Percentiles rank a stretch among this genome's conserved stretches.
Evolutionary conservation across 2,329 filamentous ascomycete species (phyloP).

Genomic region (Didymella segeticola): DNA sequence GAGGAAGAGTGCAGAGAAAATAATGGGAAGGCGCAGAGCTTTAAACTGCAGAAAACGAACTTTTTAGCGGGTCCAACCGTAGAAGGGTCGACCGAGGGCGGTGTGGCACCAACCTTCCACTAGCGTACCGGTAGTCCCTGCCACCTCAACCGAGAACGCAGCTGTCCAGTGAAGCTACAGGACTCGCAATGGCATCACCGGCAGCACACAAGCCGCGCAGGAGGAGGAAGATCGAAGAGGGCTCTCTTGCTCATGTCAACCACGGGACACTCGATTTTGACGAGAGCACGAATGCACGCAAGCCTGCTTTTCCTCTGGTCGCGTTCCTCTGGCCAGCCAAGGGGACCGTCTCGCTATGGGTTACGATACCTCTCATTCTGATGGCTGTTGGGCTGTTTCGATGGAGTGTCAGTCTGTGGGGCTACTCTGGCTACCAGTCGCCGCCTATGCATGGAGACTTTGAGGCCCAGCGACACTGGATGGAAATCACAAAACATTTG

Average conservation of each 20-base stretch:
- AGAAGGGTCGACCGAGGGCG: slow-evolving; percentile 2
- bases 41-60: slow-evolving; percentile 13
- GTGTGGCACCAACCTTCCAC: slow-evolving; percentile 7
- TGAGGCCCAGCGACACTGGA: slow-evolving; percentile 98
- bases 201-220: slow-evolving; percentile 51
- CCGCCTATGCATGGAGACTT: slow-evolving; percentile 97
- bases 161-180: slow-evolving; percentile 4
- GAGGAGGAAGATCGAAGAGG: slow-evolving; percentile 52
- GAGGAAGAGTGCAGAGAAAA: slow-evolving; percentile 16
- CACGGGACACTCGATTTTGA: slow-evolving; percentile 56
- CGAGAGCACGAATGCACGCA: slow-evolving; percentile 53
- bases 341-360: slow-evolving; percentile 86
- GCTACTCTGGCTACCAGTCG: slow-evolving; percentile 84
- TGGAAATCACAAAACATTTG: slow-evolving; percentile 91
- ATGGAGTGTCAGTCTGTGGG: slow-evolving; percentile 92
- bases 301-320: slow-evolving; percentile 85
- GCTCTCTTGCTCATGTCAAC: slow-evolving; percentile 47
- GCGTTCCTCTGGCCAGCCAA: slow-evolving; percentile 95
- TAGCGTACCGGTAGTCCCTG: slow-evolving; percentile 7
- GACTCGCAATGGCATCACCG: slow-evolving; percentile 41
- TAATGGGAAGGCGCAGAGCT: slow-evolving; percentile 18
- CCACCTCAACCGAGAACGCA: slow-evolving; percentile 10
- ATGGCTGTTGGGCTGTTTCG: slow-evolving; percentile 92
- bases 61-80: slow-evolving; percentile 10
- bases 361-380: slow-evolving; percentile 83